A percentile compares a stretch with the other conserved stretches of the same genome.
phyloP scores from a whole-genome alignment of 441 rosid genomes.

The Populus hybrid region DNA sequence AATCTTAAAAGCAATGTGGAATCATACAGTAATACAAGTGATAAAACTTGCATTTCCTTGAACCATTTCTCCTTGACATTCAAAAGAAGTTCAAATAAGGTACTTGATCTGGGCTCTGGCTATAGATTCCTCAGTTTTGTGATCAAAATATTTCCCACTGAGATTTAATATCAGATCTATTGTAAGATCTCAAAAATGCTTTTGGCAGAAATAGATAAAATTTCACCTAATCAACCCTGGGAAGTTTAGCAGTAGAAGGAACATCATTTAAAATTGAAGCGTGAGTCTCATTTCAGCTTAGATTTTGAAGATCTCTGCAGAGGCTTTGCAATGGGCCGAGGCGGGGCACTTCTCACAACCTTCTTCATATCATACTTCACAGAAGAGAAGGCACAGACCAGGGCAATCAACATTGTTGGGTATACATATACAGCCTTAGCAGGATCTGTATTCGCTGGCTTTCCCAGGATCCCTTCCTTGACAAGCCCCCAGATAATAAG shows the following conservation, averaged over 20 bases:
- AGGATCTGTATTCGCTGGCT: constrained; percentile 73
- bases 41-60: neutral
- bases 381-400: constrained; percentile 79
- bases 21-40: neutral
- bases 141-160: neutral
- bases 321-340: constrained; percentile 72
- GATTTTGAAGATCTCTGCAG: constrained; percentile 81
- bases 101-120: neutral
- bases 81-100: neutral
- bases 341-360: constrained; percentile 56
- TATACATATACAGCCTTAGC: constrained; percentile 66
- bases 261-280: neutral
- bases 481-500: constrained; percentile 90
- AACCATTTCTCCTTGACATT: neutral
- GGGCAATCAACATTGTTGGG: constrained; percentile 80
- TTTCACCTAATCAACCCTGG: constrained; percentile 7
- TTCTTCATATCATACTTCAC: constrained; percentile 81
- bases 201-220: neutral
- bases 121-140: neutral
- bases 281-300: constrained; percentile 66
- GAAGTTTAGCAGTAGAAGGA: constrained; percentile 7
- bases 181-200: neutral
- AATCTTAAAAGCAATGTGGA: neutral
- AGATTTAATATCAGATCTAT: neutral
- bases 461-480: constrained; percentile 90